Conservation (phyloP, 2,329 filamentous ascomycete species). For the Hymenoscyphus fraxineus region DNA sequence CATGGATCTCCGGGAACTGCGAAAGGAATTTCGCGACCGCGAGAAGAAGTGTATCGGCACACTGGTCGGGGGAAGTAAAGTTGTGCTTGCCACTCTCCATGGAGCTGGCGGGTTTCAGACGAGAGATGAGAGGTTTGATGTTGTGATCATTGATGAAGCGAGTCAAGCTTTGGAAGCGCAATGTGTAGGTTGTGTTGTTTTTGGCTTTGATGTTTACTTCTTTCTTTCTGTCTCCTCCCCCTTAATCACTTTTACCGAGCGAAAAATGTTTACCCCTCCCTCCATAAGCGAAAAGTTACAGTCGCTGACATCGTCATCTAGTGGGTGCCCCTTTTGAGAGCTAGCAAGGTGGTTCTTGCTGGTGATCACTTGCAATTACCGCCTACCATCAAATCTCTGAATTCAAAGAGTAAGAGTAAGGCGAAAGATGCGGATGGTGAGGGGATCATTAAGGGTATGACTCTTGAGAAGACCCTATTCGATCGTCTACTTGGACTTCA, state of each 20-base stretch:
- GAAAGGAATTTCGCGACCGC: constrained; percentile 82
- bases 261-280: not conserved
- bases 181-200: not conserved
- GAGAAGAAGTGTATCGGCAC: constrained; percentile 77
- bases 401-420: constrained; percentile 42
- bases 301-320: constrained; percentile 44
- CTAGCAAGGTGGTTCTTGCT: constrained; percentile 81
- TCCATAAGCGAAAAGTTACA: not conserved
- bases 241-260: not conserved
- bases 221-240: not conserved
- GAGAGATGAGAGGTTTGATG: constrained; percentile 77
- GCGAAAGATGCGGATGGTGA: constrained; percentile 37
- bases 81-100: constrained; percentile 89
- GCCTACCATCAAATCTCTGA: constrained; percentile 84
- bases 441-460: constrained; percentile 49
- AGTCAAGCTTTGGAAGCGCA: constrained; percentile 86
- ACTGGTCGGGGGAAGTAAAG: constrained; percentile 72
- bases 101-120: constrained; percentile 85
- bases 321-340: constrained; percentile 84
- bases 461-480: constrained; percentile 86
- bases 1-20: constrained; percentile 74
- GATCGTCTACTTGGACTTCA: constrained; percentile 81
- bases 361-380: constrained; percentile 93
- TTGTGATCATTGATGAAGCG: constrained; percentile 93
- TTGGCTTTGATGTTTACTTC: not conserved